A percentile compares a stretch with the other conserved stretches of the same genome.
Evolutionary conservation across 768 basidiomycete species (phyloP).

Genomic region (Albatrellus ellisii): DNA sequence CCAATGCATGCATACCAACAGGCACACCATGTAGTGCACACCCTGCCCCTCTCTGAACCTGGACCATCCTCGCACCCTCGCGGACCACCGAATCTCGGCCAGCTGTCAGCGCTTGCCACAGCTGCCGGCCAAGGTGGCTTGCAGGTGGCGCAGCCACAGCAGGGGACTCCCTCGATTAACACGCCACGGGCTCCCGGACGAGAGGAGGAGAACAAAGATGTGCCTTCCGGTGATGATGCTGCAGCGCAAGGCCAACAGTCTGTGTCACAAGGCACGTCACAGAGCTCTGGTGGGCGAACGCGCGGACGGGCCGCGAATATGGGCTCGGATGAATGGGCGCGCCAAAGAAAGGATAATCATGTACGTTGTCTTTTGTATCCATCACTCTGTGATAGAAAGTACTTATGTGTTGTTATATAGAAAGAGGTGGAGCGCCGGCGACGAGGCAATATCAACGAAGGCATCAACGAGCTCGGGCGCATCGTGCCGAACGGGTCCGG

Average conservation of each 20-base stretch:
- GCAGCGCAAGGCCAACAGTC: not conserved
- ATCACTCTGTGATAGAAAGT: not conserved
- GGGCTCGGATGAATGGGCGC: constrained; percentile 68
- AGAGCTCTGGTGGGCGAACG: constrained; percentile 10
- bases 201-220: constrained; percentile 1
- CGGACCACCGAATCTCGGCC: constrained; percentile 51
- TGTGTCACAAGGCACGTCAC: not conserved
- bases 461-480: constrained; percentile 82
- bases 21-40: constrained; percentile 9
- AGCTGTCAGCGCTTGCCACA: constrained; percentile 30
- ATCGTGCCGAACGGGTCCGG: constrained; percentile 83
- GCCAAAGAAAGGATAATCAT: constrained; percentile 75
- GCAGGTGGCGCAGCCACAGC: not conserved
- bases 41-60: constrained; percentile 36
- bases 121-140: constrained; percentile 6
- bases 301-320: constrained; percentile 43
- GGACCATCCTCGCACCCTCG: constrained; percentile 64
- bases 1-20: too few species aligned
- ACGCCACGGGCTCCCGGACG: constrained; percentile 6
- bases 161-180: constrained; percentile 14
- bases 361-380: constrained; percentile 25
- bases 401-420: constrained; percentile 28
- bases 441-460: constrained; percentile 92
- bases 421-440: constrained; percentile 97
- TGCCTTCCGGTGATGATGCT: constrained; percentile 3